Conservation (phyloP, 2,329 filamentous ascomycete genomes). For the Alternaria atra region DNA sequence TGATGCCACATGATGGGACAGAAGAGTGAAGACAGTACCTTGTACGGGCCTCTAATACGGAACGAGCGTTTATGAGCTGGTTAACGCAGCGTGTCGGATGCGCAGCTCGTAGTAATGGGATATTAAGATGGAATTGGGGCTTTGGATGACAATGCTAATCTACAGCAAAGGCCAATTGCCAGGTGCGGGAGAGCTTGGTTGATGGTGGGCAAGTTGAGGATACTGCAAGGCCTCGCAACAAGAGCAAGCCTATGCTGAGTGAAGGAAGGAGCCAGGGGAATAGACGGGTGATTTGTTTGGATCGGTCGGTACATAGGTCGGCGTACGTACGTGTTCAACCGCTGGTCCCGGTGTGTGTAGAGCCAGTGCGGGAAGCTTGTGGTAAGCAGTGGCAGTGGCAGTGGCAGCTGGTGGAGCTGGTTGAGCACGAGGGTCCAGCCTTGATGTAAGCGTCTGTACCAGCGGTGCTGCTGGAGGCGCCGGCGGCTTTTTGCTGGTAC, state of each 20-base stretch:
- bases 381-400: constrained; percentile 20
- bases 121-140: constrained; percentile 7
- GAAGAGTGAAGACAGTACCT: constrained; percentile 25
- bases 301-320: constrained; percentile 22
- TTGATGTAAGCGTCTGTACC: constrained; percentile 22
- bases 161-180: constrained; percentile 21
- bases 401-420: constrained; percentile 16
- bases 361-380: constrained; percentile 13
- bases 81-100: constrained; percentile 18
- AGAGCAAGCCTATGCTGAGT: constrained; percentile 17
- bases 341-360: constrained; percentile 26
- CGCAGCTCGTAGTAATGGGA: constrained; percentile 22
- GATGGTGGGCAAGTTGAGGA: constrained; percentile 17
- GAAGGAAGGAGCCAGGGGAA: constrained; percentile 20
- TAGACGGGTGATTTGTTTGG: constrained; percentile 18
- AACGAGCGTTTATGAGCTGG: constrained; percentile 14
- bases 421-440: constrained; percentile 23
- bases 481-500: constrained; percentile 29
- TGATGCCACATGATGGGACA: constrained; percentile 6
- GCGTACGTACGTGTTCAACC: constrained; percentile 22
- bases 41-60: constrained; percentile 8
- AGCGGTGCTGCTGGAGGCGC: constrained; percentile 28
- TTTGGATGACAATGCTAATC: constrained; percentile 7
- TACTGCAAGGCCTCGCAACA: constrained; percentile 17
- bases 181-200: constrained; percentile 17